Conservation (phyloP, 306 rosid species). For the Quercus berberidifolia region DNA sequence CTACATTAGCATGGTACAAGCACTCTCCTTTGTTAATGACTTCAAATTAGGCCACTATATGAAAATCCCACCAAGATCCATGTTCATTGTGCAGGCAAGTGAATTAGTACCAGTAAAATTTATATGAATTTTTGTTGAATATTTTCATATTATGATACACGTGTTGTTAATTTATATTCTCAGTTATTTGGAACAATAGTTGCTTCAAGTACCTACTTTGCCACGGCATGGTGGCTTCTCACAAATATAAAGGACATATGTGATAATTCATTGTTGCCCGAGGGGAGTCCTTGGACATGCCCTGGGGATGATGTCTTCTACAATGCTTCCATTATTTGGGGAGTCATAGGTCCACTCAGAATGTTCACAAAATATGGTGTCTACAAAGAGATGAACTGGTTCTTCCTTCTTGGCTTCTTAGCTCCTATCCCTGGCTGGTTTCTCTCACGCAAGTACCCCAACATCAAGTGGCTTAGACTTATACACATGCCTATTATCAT, state of each 20-base stretch:
- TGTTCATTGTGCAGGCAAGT: constrained; percentile 64
- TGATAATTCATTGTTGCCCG: constrained; percentile 22
- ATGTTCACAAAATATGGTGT: constrained; percentile 50
- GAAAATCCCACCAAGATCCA: constrained; percentile 79
- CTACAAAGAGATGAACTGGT: constrained; percentile 56
- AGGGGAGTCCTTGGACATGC: constrained; percentile 80
- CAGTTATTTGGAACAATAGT: constrained; percentile 58
- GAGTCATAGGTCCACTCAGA: constrained; percentile 61
- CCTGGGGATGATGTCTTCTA: constrained; percentile 61
- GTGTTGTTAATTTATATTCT: neutral
- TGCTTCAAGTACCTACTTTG: constrained; percentile 41
- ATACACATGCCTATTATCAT: constrained; percentile 58
- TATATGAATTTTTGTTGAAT: neutral
- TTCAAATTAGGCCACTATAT: constrained; percentile 85
- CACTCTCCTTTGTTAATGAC: constrained; percentile 53
- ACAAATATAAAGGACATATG: constrained; percentile 43
- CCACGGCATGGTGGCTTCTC: constrained; percentile 81
- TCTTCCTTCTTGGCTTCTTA: constrained; percentile 55
- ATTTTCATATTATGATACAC: neutral
- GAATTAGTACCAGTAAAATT: neutral
- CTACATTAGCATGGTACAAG: constrained; percentile 72
- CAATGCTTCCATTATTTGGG: constrained; percentile 84
- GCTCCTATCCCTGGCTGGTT: constrained; percentile 61
- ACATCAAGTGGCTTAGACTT: constrained; percentile 46
- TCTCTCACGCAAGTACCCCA: constrained; percentile 37